Conservation (phyloP, 2,329 filamentous ascomycete species). For the Thielaviopsis ethacetica region DNA sequence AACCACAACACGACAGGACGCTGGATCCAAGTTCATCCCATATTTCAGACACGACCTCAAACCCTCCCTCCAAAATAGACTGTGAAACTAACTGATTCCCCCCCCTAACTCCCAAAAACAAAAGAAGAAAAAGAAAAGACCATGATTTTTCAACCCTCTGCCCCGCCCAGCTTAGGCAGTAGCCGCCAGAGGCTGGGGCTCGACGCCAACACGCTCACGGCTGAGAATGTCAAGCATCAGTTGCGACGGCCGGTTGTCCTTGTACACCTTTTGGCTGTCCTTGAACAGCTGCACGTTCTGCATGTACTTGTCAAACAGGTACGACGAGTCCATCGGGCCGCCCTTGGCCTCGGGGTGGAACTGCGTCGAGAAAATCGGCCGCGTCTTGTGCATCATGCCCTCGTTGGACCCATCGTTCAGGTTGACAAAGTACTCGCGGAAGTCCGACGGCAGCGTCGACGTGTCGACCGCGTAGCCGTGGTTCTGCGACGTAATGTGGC, state of each 20-base stretch:
- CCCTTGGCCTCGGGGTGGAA: conserved; percentile 99
- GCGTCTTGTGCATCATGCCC: conserved; percentile 88
- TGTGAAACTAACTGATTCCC: neutral
- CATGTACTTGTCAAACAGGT: conserved; percentile 92
- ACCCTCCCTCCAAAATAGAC: neutral
- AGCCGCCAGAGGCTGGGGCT: conserved; percentile 43
- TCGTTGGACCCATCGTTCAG: conserved; percentile 96
- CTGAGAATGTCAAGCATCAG: conserved; percentile 79
- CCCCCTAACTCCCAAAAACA: neutral
- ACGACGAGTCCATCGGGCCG: conserved; percentile 86
- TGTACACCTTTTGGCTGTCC: conserved; percentile 59
- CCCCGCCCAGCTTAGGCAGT: conserved; percentile 21
- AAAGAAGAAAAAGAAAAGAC: conserved; percentile 4
- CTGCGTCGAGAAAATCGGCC: conserved; percentile 95
- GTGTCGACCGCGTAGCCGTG: conserved; percentile 93
- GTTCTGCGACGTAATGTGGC: conserved; percentile 98
- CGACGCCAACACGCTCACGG: conserved; percentile 88
- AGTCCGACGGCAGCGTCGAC: conserved; percentile 64
- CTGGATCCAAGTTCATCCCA: too few species aligned
- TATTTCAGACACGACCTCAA: too few species aligned
- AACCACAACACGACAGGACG: too few species aligned
- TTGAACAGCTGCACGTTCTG: conserved; percentile 84
- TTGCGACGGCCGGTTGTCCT: conserved; percentile 75
- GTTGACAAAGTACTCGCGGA: conserved; percentile 98
- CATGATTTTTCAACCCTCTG: neutral